These are phyloP conservation scores for Ceratobasidium sp. DNA, from an alignment of 1,284 basidiomycete species.

Conservation along the genomic window DNA sequence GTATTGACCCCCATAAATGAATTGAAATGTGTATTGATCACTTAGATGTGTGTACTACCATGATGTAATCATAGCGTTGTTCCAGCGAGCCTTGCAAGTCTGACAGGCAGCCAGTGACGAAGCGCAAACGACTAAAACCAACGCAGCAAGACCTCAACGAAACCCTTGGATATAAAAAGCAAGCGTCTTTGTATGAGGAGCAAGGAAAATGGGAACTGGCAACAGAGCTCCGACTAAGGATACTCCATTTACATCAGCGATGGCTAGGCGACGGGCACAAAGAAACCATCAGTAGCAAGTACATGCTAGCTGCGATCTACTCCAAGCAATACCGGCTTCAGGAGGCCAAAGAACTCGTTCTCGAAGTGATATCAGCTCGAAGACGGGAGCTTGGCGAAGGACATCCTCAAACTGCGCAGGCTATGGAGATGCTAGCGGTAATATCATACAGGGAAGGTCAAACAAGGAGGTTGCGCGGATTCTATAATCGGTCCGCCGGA, in stretches of 20 bases:
- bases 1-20: too few relatives aligned
- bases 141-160: neutral
- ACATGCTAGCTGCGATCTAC: neutral
- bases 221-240: neutral
- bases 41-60: too few relatives aligned
- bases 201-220: neutral
- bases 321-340: neutral
- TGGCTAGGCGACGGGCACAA: slow-evolving; percentile 7
- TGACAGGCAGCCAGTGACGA: neutral
- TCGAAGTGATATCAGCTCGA: neutral
- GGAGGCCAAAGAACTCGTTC: neutral
- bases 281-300: neutral
- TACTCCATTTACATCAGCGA: neutral
- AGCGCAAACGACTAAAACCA: neutral
- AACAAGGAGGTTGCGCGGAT: neutral
- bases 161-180: neutral
- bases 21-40: neutral
- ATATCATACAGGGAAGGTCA: neutral
- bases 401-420: neutral
- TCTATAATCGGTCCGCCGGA: neutral
- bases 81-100: neutral
- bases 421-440: neutral
- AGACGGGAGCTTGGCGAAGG: neutral
- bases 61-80: neutral
- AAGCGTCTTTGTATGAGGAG: neutral